Base-by-base conservation (phyloP, 306 rosid species). In the Gastrolobium villosum region DNA sequence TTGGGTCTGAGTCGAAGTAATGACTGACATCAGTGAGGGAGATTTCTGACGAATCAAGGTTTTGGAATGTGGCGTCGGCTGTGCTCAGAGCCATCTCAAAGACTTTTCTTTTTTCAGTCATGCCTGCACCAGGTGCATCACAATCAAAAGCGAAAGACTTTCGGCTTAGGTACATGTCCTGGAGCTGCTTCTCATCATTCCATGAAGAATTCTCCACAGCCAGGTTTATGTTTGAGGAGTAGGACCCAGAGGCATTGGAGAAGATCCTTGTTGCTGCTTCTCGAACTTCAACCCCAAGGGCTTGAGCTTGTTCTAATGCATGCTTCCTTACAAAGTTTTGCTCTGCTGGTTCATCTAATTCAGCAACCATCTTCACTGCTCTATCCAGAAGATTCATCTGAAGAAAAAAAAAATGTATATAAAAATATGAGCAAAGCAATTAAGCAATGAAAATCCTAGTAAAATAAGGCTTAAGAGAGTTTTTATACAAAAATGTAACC, bases 171-270 rank as follows among this genome's bases (percentile, higher is more conserved):
- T 95, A 95, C 99, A 95, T 95, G 83, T 95, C 99, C 78, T 93
- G 99, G 73, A 95, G 97, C 80, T 95, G 98, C 89, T 95, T 93
- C 89, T 95, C 99, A n/a, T 95, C 97, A 45, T 91, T 95, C 99
- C 99, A 95, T 5, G 97, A 86, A 30, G 99, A 95, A 79, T 95
- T 95, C 86, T 95, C 98, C 81, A 95, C 99, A 3, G 98, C 98
- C 79, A 95, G 91, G 90, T 93, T 95, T 43, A 95, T 83, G 84
- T 95, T 95, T 30, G 99, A 93, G 57, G 99, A 95, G 91, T 95
- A 95, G 52, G 99, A 95, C 59, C 99, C 99, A 0, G 99, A 95
- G 40, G 99, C 99, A 20, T 95, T 95, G 41, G 99, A 95, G 94
- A 95, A 95, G 74, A 95, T 20, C 56, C 97, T 81, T 10, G 99